A percentile compares a stretch with the other conserved stretches of the same genome.
Evolutionary conservation across 345 rosid species (phyloP).

Genomic region (Luvunga scandens): DNA sequence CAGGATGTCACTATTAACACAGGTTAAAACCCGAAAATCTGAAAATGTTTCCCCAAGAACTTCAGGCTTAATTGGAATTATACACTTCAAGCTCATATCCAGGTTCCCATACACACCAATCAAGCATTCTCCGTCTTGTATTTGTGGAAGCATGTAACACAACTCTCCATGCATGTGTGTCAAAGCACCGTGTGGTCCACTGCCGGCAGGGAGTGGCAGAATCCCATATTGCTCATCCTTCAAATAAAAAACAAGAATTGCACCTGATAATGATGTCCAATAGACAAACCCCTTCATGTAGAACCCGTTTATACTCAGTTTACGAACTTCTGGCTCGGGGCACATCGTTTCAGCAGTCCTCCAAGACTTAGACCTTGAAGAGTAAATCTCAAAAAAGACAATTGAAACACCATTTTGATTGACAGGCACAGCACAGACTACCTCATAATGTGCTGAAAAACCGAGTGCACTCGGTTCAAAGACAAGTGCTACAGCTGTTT

Average conservation of each 20-base stretch:
- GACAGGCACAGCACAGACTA: slow-evolving; percentile 39
- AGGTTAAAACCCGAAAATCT: slow-evolving; percentile 23
- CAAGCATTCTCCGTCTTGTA: not conserved
- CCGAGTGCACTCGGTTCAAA: slow-evolving; percentile 27
- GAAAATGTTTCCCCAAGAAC: not conserved
- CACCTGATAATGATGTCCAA: slow-evolving; percentile 26
- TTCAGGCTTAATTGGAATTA: slow-evolving; percentile 7
- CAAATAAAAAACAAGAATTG: slow-evolving; percentile 27
- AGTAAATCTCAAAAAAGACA: slow-evolving; percentile 40
- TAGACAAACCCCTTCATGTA: slow-evolving; percentile 24
- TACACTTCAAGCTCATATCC: slow-evolving; percentile 29
- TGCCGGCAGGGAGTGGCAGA: slow-evolving; percentile 24
- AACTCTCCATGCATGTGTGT: slow-evolving; percentile 30
- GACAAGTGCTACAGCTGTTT: slow-evolving; percentile 33
- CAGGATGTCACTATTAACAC: slow-evolving; percentile 22
- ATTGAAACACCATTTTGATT: not conserved
- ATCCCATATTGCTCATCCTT: slow-evolving; percentile 28
- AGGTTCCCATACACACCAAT: slow-evolving; percentile 30
- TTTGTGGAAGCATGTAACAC: slow-evolving; percentile 32
- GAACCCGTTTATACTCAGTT: slow-evolving; percentile 20
- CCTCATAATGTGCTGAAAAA: slow-evolving; percentile 23
- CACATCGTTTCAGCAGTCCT: slow-evolving; percentile 19
- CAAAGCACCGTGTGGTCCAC: slow-evolving; percentile 24
- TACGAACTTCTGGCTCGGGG: slow-evolving; percentile 15
- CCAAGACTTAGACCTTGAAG: slow-evolving; percentile 43